Conservation (phyloP, 768 basidiomycete species). For the Tephrocybe sp. region DNA sequence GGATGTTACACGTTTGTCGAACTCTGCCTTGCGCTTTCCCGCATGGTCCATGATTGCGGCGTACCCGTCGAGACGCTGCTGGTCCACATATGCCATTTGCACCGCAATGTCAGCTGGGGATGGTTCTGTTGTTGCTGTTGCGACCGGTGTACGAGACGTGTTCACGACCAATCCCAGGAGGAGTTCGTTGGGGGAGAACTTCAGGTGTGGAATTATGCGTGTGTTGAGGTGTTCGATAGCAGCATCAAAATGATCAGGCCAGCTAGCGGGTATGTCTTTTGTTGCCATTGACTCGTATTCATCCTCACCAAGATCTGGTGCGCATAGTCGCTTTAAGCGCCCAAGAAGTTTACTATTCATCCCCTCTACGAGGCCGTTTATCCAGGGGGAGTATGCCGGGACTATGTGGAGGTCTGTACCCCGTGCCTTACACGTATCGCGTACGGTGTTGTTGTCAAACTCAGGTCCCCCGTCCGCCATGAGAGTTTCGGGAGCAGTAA, state of each 20-base stretch:
- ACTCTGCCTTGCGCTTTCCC: constrained; percentile 20
- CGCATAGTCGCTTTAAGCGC: constrained; percentile 26
- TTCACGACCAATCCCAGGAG: constrained; percentile 29
- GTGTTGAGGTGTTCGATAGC: constrained; percentile 24
- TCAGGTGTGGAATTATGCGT: constrained; percentile 22
- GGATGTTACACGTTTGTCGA: constrained; percentile 22
- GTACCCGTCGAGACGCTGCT: constrained; percentile 1
- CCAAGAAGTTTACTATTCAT: background rate
- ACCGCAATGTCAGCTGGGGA: constrained; percentile 6
- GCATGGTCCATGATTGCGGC: constrained; percentile 19
- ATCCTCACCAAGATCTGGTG: constrained; percentile 20
- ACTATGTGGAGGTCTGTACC: no score
- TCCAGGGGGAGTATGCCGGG: no score
- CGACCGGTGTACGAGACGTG: constrained; percentile 16
- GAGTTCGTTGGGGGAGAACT: constrained; percentile 29
- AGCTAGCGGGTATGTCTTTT: constrained; percentile 22
- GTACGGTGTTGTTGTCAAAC: background rate
- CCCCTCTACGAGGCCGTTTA: background rate
- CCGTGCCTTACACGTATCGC: background rate
- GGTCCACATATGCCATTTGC: constrained; percentile 21
- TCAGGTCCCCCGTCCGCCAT: constrained; percentile 1
- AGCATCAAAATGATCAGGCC: constrained; percentile 30
- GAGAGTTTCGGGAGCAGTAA: background rate
- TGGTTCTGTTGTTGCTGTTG: background rate
- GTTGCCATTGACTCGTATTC: constrained; percentile 11